A percentile compares a stretch with the other conserved stretches of the same genome.
These are phyloP conservation scores for Teratosphaeria pseudoeucalypti DNA, from an alignment of 2,329 filamentous ascomycete genomes.

Conservation along the genomic window DNA sequence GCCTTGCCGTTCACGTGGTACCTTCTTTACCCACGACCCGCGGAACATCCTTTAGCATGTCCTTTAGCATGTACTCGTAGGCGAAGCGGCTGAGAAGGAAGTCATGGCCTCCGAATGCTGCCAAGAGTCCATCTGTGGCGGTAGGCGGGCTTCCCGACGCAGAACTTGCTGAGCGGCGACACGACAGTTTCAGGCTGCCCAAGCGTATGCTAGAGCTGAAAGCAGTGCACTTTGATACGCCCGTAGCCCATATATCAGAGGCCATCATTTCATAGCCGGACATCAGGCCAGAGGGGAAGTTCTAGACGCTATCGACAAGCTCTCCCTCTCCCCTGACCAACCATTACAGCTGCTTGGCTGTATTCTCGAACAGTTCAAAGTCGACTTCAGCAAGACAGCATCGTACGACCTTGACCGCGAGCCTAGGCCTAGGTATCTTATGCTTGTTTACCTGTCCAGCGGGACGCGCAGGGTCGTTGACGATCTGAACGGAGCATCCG, in stretches of 20 bases:
- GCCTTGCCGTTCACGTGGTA: background rate
- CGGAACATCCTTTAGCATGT: background rate
- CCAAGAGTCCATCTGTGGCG: background rate
- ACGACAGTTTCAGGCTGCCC: background rate
- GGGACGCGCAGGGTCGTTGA: conserved; percentile 8
- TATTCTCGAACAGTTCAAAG: conserved; percentile 9
- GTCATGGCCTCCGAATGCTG: background rate
- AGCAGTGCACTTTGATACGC: conserved; percentile 9
- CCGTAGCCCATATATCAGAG: conserved; percentile 6
- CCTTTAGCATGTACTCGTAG: background rate
- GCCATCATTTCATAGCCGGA: conserved; percentile 3
- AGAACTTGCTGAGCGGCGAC: background rate
- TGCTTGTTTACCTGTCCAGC: conserved; percentile 15
- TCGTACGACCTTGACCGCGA: conserved; percentile 4
- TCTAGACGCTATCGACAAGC: conserved; percentile 4
- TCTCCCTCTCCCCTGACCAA: background rate
- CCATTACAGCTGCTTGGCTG: conserved; percentile 5
- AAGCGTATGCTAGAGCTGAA: conserved; percentile 3
- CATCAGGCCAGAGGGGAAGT: conserved; percentile 3
- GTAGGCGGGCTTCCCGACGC: background rate
- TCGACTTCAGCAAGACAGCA: conserved; percentile 3
- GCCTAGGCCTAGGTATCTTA: conserved; percentile 8
- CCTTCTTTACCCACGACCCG: background rate
- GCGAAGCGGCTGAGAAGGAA: background rate
- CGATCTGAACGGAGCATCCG: conserved; percentile 4